A percentile compares a stretch with the other conserved stretches of the same genome.
phyloP scores from a whole-genome alignment of 257 asterid species.

The Parsonsia alboflavescens region DNA sequence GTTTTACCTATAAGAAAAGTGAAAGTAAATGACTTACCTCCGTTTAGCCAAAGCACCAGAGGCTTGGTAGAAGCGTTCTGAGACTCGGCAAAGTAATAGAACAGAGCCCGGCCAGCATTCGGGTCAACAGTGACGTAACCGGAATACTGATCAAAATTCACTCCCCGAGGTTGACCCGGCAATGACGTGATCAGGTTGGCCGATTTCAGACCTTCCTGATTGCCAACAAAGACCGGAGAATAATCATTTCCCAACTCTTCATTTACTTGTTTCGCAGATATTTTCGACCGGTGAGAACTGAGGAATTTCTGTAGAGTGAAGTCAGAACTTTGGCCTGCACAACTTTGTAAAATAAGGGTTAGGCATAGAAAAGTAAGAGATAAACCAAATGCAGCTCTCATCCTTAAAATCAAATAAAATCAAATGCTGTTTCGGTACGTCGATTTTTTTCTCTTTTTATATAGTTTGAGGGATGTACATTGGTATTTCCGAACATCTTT shows the following conservation, averaged over 20 bases:
- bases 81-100: conserved; percentile 34
- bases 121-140: conserved; percentile 35
- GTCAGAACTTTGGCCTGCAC: conserved; percentile 19
- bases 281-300: conserved; percentile 9
- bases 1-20: no score
- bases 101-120: conserved; percentile 28
- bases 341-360: conserved; percentile 27
- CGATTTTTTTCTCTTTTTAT: background rate
- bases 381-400: conserved; percentile 24
- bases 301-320: conserved; percentile 23
- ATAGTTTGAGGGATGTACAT: background rate
- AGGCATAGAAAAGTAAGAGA: conserved; percentile 24
- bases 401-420: background rate
- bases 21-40: conserved; percentile 19
- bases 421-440: no score
- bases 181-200: conserved; percentile 22
- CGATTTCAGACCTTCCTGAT: conserved; percentile 28
- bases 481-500: no score
- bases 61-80: conserved; percentile 26
- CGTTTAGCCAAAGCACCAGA: conserved; percentile 40
- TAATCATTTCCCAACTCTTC: background rate
- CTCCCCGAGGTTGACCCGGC: conserved; percentile 39
- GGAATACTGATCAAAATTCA: conserved; percentile 33
- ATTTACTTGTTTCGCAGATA: background rate
- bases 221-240: conserved; percentile 17